Conservation (phyloP, 345 rosid species). For the Syzygium aqueum region DNA sequence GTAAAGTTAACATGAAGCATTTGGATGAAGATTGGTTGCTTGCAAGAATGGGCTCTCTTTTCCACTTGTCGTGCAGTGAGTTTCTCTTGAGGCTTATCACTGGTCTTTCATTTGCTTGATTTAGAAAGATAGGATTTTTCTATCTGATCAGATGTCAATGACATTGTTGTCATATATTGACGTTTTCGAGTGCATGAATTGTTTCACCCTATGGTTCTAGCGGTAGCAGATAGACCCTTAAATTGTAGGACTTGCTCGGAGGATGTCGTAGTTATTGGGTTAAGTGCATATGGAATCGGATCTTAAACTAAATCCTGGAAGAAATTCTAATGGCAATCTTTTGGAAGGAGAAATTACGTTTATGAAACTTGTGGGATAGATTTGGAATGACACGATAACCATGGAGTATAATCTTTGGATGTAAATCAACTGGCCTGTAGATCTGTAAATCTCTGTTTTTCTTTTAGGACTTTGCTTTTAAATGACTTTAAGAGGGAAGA, state of each 20-base stretch:
- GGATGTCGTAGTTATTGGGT: not conserved
- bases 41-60: not conserved
- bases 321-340: too few relatives aligned
- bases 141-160: not conserved
- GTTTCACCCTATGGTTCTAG: not conserved
- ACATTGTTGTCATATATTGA: not conserved
- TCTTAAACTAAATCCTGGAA: not conserved
- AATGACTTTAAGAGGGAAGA: not conserved
- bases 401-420: too few relatives aligned
- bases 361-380: too few relatives aligned
- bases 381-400: too few relatives aligned
- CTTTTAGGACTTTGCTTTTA: not conserved
- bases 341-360: too few relatives aligned
- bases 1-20: not conserved
- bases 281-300: not conserved
- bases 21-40: not conserved
- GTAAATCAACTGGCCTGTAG: too few relatives aligned
- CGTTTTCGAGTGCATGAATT: not conserved
- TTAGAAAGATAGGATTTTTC: not conserved
- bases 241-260: not conserved
- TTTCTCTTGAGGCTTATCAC: not conserved
- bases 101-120: not conserved
- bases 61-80: not conserved
- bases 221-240: not conserved
- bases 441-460: too few relatives aligned